A percentile compares a stretch with the other conserved stretches of the same genome.
phyloP scores from a whole-genome alignment of 495 filamentous ascomycete species.

The Penicillium parvum region DNA sequence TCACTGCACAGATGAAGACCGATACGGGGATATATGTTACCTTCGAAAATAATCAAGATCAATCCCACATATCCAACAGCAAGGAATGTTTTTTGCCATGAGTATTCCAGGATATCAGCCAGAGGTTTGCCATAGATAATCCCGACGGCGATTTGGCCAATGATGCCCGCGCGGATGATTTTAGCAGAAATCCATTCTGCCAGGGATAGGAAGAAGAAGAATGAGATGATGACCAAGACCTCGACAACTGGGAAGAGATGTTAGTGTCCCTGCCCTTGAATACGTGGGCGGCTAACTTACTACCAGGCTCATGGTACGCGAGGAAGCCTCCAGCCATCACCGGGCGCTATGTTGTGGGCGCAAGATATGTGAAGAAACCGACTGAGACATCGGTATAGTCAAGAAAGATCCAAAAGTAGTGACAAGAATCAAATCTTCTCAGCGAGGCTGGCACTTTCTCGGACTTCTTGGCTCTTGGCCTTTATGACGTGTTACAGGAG shows the following conservation, averaged over 20 bases:
- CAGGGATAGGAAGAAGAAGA: constrained; percentile 33
- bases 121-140: constrained; percentile 34
- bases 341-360: neutral
- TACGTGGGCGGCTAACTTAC: constrained; percentile 11
- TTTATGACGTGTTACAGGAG: constrained; percentile 6
- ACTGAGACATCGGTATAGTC: no score
- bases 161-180: constrained; percentile 29
- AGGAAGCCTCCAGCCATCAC: constrained; percentile 31
- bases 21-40: constrained; percentile 11
- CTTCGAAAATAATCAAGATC: constrained; percentile 36
- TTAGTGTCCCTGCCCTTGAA: neutral
- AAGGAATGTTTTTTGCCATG: constrained; percentile 32
- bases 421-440: neutral
- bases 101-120: constrained; percentile 27
- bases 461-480: constrained; percentile 5
- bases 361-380: neutral
- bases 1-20: no score
- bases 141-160: constrained; percentile 32
- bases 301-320: constrained; percentile 31
- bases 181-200: constrained; percentile 31
- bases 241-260: constrained; percentile 20
- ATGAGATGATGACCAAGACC: constrained; percentile 30
- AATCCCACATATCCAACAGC: constrained; percentile 33
- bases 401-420: no score
- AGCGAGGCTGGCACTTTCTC: constrained; percentile 2